Evolutionary conservation across 2,329 filamentous ascomycete species (phyloP), one percentile per base, ranked within the genome.

Genomic region (Harringtonia aguacate): DNA sequence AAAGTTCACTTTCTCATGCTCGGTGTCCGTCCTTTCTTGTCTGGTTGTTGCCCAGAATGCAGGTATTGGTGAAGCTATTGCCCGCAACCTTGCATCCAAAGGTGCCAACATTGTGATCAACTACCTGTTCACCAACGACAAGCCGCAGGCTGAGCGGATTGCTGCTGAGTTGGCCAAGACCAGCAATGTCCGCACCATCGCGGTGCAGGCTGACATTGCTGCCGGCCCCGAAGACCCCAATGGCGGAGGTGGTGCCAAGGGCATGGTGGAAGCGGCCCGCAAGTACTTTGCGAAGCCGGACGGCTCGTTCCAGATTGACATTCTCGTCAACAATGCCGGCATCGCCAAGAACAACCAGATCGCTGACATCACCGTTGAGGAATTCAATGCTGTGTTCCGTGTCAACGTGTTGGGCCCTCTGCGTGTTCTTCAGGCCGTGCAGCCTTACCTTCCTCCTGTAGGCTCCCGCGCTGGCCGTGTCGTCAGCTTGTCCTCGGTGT

Each of bases 251-350:
- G 44, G 46, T 10, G 42, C 43, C 3, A 31, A 22, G 2, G 29
- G 35, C 20, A 41, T 48, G 13, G 28, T 49, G 3, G 40, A 67
- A 21, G 70, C 71, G 0, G 71, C 77, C 12, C 13, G 14, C 6
- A 71, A 75, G 52, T 68, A 76, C 50, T 67, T 78, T 56, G 80
- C 84, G 62, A 45, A 70, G 15, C 20, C 39, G 9, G 58, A 70
- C 46, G 46, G 55, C 47, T 36, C 41, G 8, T 76, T 87, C 58
- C 77, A 81, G 55, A 73, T 94, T 56, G 86, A 94, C 63, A 86
- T 94, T 48, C 68, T 94, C 43, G 68, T 94, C 68, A 94, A 94
- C 73, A 94, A 94, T 61, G 87, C 88, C 27, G 88, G 86, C 43
- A 66, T 80, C 8, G 68, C 76, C 28, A 65, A 75, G 33, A 90